phyloP scores from a whole-genome alignment of 2,329 filamentous ascomycete genomes.

The Stemphylium lycopersici region DNA sequence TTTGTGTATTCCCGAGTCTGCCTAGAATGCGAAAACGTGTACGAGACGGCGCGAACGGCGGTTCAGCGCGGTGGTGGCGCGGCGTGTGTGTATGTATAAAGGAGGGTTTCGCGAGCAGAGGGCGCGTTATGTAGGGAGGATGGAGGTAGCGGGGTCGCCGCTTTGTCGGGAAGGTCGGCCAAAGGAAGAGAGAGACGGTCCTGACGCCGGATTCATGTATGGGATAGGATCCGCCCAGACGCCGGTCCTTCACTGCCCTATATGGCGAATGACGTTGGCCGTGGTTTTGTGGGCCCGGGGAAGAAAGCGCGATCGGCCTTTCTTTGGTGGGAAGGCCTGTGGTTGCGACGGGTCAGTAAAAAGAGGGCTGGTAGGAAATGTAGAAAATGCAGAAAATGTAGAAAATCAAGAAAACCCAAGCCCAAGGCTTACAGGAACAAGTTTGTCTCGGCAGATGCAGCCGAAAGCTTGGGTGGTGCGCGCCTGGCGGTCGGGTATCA shows the following conservation, averaged over 20 bases:
- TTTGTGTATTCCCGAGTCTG: conserved; percentile 1
- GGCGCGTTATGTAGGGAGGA: conserved; percentile 35
- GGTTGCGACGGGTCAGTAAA: conserved; percentile 1
- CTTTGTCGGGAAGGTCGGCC: conserved; percentile 24
- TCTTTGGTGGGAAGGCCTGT: background rate
- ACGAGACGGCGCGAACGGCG: background rate
- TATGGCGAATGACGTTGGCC: conserved; percentile 25
- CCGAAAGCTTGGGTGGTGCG: conserved; percentile 14
- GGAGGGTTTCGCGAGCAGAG: background rate
- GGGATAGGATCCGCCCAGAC: conserved; percentile 55
- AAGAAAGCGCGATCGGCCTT: conserved; percentile 4
- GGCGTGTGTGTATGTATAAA: background rate
- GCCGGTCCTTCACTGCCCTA: conserved; percentile 48
- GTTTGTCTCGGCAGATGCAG: conserved; percentile 7
- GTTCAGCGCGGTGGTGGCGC: background rate
- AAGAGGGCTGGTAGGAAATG: background rate
- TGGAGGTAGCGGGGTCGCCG: conserved; percentile 23
- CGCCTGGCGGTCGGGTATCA: conserved; percentile 5
- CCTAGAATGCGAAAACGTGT: conserved; percentile 7
- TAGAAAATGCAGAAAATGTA: too few relatives aligned
- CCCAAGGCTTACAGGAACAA: conserved; percentile 4
- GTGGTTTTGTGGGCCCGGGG: conserved; percentile 11
- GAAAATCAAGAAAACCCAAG: conserved; percentile 9
- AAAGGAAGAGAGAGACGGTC: conserved; percentile 24
- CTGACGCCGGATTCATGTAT: conserved; percentile 53